Evolutionary conservation across 805 yeast species (phyloP).

Genomic region (Ogataea neopini): DNA sequence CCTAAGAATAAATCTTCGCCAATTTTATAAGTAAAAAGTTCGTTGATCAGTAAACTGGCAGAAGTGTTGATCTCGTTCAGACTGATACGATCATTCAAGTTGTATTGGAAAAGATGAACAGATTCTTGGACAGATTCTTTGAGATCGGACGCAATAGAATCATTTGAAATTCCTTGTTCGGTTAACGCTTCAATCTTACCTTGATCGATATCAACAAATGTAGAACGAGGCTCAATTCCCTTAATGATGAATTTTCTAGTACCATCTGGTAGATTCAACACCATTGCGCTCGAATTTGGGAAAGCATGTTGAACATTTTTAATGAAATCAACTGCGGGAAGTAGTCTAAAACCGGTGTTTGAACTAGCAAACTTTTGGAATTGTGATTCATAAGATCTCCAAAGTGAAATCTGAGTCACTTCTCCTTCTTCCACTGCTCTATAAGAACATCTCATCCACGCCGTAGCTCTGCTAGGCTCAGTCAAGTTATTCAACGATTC

Average conservation of each 20-base stretch:
- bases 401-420: slow-evolving; percentile 90
- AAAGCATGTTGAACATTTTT: slow-evolving; percentile 91
- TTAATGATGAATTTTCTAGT: slow-evolving; percentile 84
- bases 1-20: slow-evolving; percentile 39
- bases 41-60: slow-evolving; percentile 38
- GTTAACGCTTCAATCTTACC: slow-evolving; percentile 45
- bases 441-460: slow-evolving; percentile 93
- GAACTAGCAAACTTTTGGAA: slow-evolving; percentile 65
- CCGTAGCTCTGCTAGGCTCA: slow-evolving; percentile 89
- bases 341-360: slow-evolving; percentile 46
- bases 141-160: slow-evolving; percentile 16
- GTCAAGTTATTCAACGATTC: slow-evolving; percentile 61
- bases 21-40: slow-evolving; percentile 32
- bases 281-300: slow-evolving; percentile 90
- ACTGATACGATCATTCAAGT: slow-evolving; percentile 33
- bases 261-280: slow-evolving; percentile 63
- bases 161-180: slow-evolving; percentile 15
- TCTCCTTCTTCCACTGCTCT: slow-evolving; percentile 76
- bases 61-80: slow-evolving; percentile 44
- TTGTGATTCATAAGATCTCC: slow-evolving; percentile 92
- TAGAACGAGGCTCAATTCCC: slow-evolving; percentile 86
- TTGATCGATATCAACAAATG: slow-evolving; percentile 48
- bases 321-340: slow-evolving; percentile 96
- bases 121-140: slow-evolving; percentile 31
- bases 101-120: slow-evolving; percentile 34